phyloP scores from a whole-genome alignment of 192 early-diverging fungal genomes.

The Backusella luteola region DNA sequence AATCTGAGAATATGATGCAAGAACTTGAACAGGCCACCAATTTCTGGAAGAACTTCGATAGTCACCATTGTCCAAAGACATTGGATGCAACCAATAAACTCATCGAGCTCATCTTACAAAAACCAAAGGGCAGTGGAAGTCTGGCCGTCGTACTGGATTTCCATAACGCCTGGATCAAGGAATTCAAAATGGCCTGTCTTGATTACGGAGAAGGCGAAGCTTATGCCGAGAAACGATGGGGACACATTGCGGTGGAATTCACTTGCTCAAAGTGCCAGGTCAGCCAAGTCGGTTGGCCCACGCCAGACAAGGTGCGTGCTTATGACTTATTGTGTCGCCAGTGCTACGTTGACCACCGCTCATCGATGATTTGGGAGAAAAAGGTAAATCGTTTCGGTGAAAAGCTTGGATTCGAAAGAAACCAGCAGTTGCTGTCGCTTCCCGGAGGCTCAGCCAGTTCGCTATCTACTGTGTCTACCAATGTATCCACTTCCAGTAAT shows the following conservation, averaged over 20 bases:
- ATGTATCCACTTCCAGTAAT: not conserved
- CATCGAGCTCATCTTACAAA: not conserved
- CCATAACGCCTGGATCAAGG: conserved; percentile 10
- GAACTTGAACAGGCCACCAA: conserved; percentile 8
- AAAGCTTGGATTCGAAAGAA: conserved; percentile 9
- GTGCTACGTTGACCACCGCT: conserved; percentile 23
- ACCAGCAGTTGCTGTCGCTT: not conserved
- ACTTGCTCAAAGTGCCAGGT: conserved; percentile 21
- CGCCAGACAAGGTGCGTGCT: conserved; percentile 22
- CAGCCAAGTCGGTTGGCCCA: conserved; percentile 23
- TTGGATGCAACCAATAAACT: not conserved
- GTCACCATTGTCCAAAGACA: not conserved
- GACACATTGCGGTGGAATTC: conserved; percentile 13
- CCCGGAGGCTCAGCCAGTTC: not conserved
- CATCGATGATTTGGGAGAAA: conserved; percentile 31
- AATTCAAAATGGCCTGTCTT: conserved; percentile 1
- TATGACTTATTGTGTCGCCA: conserved; percentile 18
- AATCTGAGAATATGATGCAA: not conserved
- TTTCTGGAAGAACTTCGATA: conserved; percentile 19
- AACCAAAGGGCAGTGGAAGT: not conserved
- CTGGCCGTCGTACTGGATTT: not conserved
- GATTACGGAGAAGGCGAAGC: conserved; percentile 20
- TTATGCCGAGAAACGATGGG: conserved; percentile 19
- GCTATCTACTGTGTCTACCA: not conserved
- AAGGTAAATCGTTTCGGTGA: conserved; percentile 22